Percentiles rank a stretch among this genome's conserved stretches.
phyloP scores from a whole-genome alignment of 2,329 filamentous ascomycete species.

The Microdochium bolleyi region DNA sequence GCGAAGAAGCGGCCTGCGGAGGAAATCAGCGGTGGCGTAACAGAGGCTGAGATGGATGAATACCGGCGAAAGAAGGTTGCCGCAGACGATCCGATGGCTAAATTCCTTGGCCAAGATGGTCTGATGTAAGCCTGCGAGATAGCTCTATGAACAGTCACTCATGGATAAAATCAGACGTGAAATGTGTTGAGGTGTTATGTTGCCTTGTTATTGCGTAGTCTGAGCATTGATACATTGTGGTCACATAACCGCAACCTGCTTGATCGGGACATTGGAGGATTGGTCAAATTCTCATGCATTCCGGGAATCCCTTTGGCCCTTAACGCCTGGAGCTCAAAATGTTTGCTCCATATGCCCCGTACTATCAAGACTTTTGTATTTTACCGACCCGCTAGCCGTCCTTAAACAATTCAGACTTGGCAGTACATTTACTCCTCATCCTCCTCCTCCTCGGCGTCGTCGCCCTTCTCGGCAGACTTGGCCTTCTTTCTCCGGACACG shows the following conservation, averaged over 20 bases:
- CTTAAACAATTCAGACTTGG: constrained; percentile 16
- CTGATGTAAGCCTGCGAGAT: constrained; percentile 33
- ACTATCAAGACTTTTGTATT: constrained; percentile 17
- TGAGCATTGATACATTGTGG: background rate
- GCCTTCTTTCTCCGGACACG: constrained; percentile 99
- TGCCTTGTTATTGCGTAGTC: background rate
- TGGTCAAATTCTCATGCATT: constrained; percentile 22
- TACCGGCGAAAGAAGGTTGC: constrained; percentile 70
- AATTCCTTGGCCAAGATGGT: constrained; percentile 67
- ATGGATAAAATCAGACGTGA: constrained; percentile 1
- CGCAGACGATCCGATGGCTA: constrained; percentile 81
- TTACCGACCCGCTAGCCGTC: constrained; percentile 17
- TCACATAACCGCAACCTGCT: background rate
- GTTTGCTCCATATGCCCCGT: constrained; percentile 27
- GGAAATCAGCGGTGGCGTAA: constrained; percentile 70
- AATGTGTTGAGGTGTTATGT: background rate
- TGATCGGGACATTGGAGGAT: constrained; percentile 2
- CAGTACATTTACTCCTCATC: constrained; percentile 59
- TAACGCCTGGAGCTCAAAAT: constrained; percentile 46
- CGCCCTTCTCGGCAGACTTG: constrained; percentile 83
- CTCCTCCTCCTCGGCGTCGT: constrained; percentile 75
- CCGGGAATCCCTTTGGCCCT: constrained; percentile 32
- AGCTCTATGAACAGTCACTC: constrained; percentile 1
- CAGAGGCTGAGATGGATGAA: constrained; percentile 78
- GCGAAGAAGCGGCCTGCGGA: constrained; percentile 67